Base-by-base conservation (phyloP, 2,329 filamentous ascomycete genomes). In the Ophiostoma montium region DNA sequence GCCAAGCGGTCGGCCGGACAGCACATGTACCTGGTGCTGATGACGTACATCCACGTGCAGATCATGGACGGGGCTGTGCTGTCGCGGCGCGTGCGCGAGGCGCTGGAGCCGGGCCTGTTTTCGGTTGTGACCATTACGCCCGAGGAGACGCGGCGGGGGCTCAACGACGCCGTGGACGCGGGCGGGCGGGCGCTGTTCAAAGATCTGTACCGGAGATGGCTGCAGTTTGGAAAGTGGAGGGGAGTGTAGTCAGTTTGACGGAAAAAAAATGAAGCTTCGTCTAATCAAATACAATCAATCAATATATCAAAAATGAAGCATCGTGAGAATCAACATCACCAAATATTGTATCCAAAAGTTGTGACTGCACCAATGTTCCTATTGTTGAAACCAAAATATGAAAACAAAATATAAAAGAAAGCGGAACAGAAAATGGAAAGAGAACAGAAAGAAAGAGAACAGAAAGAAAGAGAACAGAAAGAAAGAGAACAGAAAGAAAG, bases 151-250 rank as follows among this genome's bases (percentile, higher is more conserved):
- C 65, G 75, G 57, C 72, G 71, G 60, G 69, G 78, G 23, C 61
- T 82, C 50, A 78, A 75, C 55, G 78, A 82, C 54, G 69, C 68
- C 27, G 68, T 82, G 63, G 78, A 82, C 58, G 67, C 64, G 3
- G 75, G 71, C 54, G 78, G 77, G 7, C 65, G 78, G 52, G 76
- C 73, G 1, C 70, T 82, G 27, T 69, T 80, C 60, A 68, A 68
- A 55, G 71, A 74, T 52, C 65, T 81, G 67, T 80, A 72, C 54
- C 74, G 70, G 57, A 67, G 72, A 60, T 82, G 78, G 59, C 68
- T 68, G 59, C 76, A 70, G 62, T 80, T 80, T 65, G 77, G 77
- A 38, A 80, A 78, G 66, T 81, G 78, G 76, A 76, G 64, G 47
- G 76, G 75, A 32, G 69, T 78, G 21, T 78, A 67, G 62, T 10